Evolutionary conservation across 1,139 yeast genomes (phyloP), one percentile per base, ranked within the genome.

Genomic region (Casaregolazyma suthepensis): DNA sequence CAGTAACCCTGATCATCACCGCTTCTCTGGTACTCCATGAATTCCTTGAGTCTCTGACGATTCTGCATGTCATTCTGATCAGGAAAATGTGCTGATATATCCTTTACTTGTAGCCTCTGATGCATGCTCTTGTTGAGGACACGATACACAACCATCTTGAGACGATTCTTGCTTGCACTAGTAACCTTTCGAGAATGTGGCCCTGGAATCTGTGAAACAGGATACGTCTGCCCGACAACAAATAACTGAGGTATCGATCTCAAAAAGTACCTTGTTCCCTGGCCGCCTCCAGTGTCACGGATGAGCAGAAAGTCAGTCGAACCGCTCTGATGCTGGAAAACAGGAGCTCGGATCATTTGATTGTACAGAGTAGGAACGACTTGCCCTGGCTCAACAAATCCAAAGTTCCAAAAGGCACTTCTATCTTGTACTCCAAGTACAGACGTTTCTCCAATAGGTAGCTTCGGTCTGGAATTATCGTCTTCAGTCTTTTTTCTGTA

Each of bases 341-440:
- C 80, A 0, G 99, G 99, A 0, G 99, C 98, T 57, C 99, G 76
- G 5, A 86, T 71, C 86, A 94, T 84, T 61, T 90, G 87, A 67
- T 93, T 94, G 71, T 94, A 94, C 52, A 93, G 72, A 0, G 99
- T 87, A 0, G 98, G 98, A 1, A 91, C 97, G 56, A 89, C 82
- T 62, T 86, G 89, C 2, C 99, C 99, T 1, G 91, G 88, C 51
- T 90, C 96, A 13, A 94, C 98, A 70, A 87, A 87, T 1, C 99
- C 99, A 74, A 90, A 94, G 67, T 91, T 93, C 99, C 99, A 94
- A 66, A 93, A 94, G 12, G 99, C 98, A 12, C 96, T 87, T 62
- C 96, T 79, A 69, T 94, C 99, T 65, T 90, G 96, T 1, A 88
- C 89, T 17, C 97, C 97, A 44, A 94, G 75, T 2, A 94, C 96